These are phyloP conservation scores for Hypoxylon lenormandii DNA, from an alignment of 495 filamentous ascomycete genomes.

Conservation along the genomic window DNA sequence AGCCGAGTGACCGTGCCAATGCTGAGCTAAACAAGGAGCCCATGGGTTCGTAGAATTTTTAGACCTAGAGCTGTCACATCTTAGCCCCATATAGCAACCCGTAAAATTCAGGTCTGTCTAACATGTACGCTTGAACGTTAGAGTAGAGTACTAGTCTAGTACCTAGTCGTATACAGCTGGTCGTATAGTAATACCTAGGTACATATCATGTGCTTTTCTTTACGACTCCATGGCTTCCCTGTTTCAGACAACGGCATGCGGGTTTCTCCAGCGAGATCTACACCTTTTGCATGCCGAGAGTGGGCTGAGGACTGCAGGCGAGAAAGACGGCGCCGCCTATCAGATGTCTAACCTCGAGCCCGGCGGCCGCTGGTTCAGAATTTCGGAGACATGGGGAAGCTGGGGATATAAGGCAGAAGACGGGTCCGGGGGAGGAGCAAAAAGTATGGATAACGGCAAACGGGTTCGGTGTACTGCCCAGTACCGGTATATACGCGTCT, in stretches of 20 bases:
- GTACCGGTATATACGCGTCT: too few relatives aligned
- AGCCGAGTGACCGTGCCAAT: slow-evolving; percentile 11
- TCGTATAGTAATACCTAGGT: background rate
- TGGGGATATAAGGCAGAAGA: slow-evolving; percentile 7
- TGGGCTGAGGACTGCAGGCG: slow-evolving; percentile 24
- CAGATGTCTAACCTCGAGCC: slow-evolving; percentile 8
- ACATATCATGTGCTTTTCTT: slow-evolving; percentile 24
- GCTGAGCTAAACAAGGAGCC: slow-evolving; percentile 11
- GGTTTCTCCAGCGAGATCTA: slow-evolving; percentile 34
- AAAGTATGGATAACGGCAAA: background rate
- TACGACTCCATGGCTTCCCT: slow-evolving; percentile 14
- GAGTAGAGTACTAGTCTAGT: background rate
- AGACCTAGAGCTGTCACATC: slow-evolving; percentile 13
- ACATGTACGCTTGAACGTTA: slow-evolving; percentile 1
- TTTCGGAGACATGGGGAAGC: slow-evolving; percentile 29
- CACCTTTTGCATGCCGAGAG: slow-evolving; percentile 25
- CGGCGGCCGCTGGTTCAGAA: slow-evolving; percentile 6
- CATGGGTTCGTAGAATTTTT: slow-evolving; percentile 3
- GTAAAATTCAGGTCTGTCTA: slow-evolving; percentile 2
- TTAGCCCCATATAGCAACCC: slow-evolving; percentile 37
- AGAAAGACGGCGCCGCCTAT: slow-evolving; percentile 25
- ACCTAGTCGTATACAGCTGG: too few relatives aligned
- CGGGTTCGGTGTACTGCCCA: too few relatives aligned
- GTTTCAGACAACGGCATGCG: slow-evolving; percentile 22
- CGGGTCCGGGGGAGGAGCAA: slow-evolving; percentile 42